Conservation (phyloP, 169 alveolate species). For the Pseudocohnilembus persalinus region DNA sequence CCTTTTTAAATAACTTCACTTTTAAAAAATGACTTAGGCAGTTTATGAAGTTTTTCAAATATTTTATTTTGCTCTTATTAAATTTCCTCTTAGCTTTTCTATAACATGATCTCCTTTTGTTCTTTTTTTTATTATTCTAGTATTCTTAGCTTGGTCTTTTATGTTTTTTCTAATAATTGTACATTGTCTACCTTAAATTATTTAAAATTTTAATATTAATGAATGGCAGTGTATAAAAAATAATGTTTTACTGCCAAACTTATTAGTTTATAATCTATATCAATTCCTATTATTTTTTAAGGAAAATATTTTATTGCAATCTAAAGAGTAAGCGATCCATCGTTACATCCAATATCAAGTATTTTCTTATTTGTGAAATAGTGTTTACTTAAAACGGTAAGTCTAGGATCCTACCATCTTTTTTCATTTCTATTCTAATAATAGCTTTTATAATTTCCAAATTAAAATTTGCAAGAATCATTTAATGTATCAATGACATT, state of each 20-base stretch:
- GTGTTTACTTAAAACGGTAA: slow-evolving; percentile 19
- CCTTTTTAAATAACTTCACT: neutral
- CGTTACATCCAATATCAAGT: slow-evolving; percentile 75
- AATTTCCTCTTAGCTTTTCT: neutral
- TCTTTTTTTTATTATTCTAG: slow-evolving; percentile 8
- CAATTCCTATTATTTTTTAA: slow-evolving; percentile 53
- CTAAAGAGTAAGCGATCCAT: slow-evolving; percentile 56
- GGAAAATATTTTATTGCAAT: slow-evolving; percentile 56
- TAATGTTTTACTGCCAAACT: slow-evolving; percentile 43
- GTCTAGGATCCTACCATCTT: slow-evolving; percentile 61
- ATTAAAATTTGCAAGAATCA: slow-evolving; percentile 33
- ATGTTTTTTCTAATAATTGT: neutral
- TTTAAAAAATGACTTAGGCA: slow-evolving; percentile 17
- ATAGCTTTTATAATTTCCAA: slow-evolving; percentile 54
- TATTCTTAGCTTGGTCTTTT: neutral
- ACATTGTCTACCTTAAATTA: neutral
- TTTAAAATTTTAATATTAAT: neutral
- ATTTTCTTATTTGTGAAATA: slow-evolving; percentile 54
- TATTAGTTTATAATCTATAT: slow-evolving; percentile 57
- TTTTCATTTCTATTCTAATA: slow-evolving; percentile 9
- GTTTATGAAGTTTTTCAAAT: neutral
- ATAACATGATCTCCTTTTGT: neutral
- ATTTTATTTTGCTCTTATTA: neutral
- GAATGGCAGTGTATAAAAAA: neutral
- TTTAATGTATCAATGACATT: too few relatives aligned